A percentile compares a stretch with the other conserved stretches of the same genome.
These are phyloP conservation scores for Prosopis cineraria DNA, from an alignment of 306 rosid genomes.

Conservation along the genomic window DNA sequence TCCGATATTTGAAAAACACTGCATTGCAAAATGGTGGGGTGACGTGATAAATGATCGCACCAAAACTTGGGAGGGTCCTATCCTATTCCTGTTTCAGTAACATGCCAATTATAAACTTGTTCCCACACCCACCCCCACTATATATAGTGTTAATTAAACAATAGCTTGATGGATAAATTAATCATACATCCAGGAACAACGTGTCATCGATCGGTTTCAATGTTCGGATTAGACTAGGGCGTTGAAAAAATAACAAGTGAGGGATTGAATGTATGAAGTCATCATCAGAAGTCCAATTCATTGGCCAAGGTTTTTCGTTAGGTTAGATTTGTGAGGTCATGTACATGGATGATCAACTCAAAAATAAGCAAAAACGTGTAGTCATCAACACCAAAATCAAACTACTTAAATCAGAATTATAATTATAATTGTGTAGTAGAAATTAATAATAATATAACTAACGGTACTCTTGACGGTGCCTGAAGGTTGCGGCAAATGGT, in stretches of 20 bases:
- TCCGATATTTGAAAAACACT: not conserved
- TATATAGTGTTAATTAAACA: not conserved
- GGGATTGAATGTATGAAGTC: not conserved
- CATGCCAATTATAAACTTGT: too few relatives aligned
- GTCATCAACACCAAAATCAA: conserved; percentile 1
- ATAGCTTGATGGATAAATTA: not conserved
- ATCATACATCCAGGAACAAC: not conserved
- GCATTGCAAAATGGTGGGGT: not conserved
- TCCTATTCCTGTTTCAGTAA: not conserved
- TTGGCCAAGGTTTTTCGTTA: conserved; percentile 15
- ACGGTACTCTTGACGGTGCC: not conserved
- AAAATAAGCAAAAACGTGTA: not conserved
- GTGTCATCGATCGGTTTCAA: not conserved
- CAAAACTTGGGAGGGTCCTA: not conserved
- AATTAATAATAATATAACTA: too few relatives aligned
- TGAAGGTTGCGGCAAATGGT: not conserved
- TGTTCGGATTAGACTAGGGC: not conserved
- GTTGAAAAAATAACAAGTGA: conserved; percentile 4
- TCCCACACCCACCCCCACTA: too few relatives aligned
- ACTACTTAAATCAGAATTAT: not conserved
- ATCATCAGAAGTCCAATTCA: conserved; percentile 6
- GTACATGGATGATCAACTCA: not conserved
- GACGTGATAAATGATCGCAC: not conserved
- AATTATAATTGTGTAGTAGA: too few relatives aligned
- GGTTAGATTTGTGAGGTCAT: conserved; percentile 22